Conservation (phyloP, 2,329 filamentous ascomycete species). For the Helicocarpus griseus region DNA sequence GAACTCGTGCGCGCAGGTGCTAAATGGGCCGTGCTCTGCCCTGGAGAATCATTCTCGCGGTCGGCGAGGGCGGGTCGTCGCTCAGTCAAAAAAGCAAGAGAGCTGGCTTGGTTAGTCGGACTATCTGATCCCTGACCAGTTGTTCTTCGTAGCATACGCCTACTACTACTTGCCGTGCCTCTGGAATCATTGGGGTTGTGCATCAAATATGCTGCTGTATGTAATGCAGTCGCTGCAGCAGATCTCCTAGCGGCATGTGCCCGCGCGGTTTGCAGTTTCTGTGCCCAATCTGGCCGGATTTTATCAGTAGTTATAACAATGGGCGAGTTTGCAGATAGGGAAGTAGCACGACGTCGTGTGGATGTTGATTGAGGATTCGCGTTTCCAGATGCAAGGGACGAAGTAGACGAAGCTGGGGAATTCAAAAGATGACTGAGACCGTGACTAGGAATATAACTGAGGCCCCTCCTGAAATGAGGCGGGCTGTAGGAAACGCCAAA, state of each 20-base stretch:
- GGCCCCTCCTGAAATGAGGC: slow-evolving; percentile 76
- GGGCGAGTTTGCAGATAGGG: slow-evolving; percentile 71
- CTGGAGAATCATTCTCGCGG: slow-evolving; percentile 28
- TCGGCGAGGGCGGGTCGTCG: slow-evolving; percentile 22
- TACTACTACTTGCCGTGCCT: slow-evolving; percentile 49
- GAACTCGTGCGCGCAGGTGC: slow-evolving; percentile 42
- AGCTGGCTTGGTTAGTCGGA: slow-evolving; percentile 32
- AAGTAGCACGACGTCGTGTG: slow-evolving; percentile 51
- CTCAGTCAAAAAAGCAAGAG: slow-evolving; percentile 39
- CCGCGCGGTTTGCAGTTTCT: slow-evolving; percentile 75
- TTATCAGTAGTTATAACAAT: slow-evolving; percentile 87
- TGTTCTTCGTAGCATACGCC: slow-evolving; percentile 43
- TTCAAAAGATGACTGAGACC: slow-evolving; percentile 41
- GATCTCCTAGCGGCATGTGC: slow-evolving; percentile 77
- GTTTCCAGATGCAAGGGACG: slow-evolving; percentile 58
- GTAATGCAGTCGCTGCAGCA: slow-evolving; percentile 84
- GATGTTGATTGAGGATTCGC: slow-evolving; percentile 26
- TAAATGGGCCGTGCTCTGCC: slow-evolving; percentile 25
- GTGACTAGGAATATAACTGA: slow-evolving; percentile 55
- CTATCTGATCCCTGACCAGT: slow-evolving; percentile 26
- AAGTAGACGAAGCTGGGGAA: slow-evolving; percentile 78
- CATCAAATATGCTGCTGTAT: slow-evolving; percentile 90
- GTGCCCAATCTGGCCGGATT: slow-evolving; percentile 87
- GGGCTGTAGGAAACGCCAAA: slow-evolving; percentile 94
- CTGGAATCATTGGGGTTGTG: slow-evolving; percentile 45